Conservation (phyloP, 192 early-diverging fungal genomes). For the Backusella tuberculispora region DNA sequence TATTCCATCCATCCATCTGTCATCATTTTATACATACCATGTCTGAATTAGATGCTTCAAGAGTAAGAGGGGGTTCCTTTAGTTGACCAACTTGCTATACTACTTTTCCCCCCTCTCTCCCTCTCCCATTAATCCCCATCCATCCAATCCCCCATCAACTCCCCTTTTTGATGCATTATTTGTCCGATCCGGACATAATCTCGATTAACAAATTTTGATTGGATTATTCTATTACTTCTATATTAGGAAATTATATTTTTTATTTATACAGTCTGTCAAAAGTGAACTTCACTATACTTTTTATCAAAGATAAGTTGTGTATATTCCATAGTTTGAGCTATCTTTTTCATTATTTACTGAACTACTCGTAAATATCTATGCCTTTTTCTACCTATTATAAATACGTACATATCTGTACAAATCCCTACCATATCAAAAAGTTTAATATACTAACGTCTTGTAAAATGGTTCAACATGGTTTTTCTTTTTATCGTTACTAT, state of each 20-base stretch:
- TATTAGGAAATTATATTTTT: neutral
- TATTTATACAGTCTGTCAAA: too few relatives aligned
- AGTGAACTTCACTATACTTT: too few relatives aligned
- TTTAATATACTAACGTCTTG: too few relatives aligned
- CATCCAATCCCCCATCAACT: neutral
- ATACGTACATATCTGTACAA: too few relatives aligned
- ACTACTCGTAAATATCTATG: too few relatives aligned
- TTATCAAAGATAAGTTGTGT: too few relatives aligned
- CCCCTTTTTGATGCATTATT: neutral
- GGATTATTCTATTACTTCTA: neutral
- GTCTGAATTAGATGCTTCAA: neutral
- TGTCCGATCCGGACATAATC: neutral
- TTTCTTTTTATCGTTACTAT: too few relatives aligned
- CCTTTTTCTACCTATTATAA: too few relatives aligned
- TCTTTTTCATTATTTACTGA: too few relatives aligned
- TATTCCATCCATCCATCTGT: constrained; percentile 17
- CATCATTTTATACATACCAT: neutral
- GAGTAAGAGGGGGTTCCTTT: neutral
- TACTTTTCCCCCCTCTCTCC: neutral
- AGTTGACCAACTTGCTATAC: neutral
- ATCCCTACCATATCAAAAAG: too few relatives aligned
- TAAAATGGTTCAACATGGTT: too few relatives aligned
- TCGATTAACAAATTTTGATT: neutral
- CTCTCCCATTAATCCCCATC: neutral
- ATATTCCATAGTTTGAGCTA: too few relatives aligned